phyloP scores from a whole-genome alignment of 768 basidiomycete genomes.

The Steccherinum ochraceum region DNA sequence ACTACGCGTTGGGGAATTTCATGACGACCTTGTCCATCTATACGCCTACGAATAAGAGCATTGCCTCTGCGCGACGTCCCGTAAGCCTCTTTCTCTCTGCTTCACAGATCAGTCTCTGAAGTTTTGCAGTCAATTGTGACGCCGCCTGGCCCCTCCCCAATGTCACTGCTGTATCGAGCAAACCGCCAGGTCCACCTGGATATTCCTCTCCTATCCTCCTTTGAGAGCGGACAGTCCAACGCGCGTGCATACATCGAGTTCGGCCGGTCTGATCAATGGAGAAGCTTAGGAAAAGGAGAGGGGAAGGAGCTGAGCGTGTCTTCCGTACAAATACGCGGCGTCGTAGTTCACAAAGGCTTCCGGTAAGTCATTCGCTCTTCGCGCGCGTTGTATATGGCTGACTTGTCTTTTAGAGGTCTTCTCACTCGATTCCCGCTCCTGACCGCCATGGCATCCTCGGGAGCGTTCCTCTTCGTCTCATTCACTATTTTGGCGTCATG shows the following conservation, averaged over 20 bases:
- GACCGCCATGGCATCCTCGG: constrained; percentile 38
- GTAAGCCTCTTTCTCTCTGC: constrained; percentile 35
- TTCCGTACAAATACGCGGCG: constrained; percentile 55
- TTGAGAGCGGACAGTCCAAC: constrained; percentile 39
- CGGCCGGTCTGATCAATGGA: constrained; percentile 73
- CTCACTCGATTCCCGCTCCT: constrained; percentile 63
- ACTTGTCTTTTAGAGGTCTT: constrained; percentile 45
- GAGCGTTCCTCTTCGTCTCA: constrained; percentile 28
- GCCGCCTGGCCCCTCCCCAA: constrained; percentile 23
- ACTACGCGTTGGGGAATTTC: constrained; percentile 77
- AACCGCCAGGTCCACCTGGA: constrained; percentile 34
- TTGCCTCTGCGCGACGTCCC: constrained; percentile 54
- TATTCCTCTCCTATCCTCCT: constrained; percentile 53
- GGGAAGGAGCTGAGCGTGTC: constrained; percentile 68
- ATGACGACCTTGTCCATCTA: constrained; percentile 64
- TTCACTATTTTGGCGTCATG: constrained; percentile 25
- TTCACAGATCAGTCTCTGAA: not conserved
- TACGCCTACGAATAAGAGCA: constrained; percentile 56
- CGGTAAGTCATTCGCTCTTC: constrained; percentile 39
- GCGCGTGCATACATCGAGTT: constrained; percentile 61
- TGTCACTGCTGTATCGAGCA: constrained; percentile 35
- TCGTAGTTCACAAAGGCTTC: constrained; percentile 59
- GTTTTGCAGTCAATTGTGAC: constrained; percentile 64
- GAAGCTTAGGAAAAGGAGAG: constrained; percentile 56
- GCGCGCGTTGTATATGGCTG: not conserved